Evolutionary conservation across 108 stramenopile genomes (phyloP).

Genomic region (Stephanodiscus minutulus): DNA sequence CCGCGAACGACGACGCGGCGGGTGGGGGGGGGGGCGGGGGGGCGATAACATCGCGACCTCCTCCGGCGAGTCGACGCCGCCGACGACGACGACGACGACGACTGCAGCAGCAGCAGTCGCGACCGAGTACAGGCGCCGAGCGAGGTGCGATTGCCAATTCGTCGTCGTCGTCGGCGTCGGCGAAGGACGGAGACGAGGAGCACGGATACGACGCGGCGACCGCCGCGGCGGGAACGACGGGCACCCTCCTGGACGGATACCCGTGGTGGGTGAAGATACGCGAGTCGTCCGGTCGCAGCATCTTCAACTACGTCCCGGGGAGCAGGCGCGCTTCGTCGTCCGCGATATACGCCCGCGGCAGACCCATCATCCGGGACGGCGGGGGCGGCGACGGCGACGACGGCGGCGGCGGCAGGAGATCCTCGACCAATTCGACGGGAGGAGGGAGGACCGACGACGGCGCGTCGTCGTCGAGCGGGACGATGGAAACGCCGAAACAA

Average conservation of each 20-base stretch:
- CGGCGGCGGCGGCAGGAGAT: neutral
- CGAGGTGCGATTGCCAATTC: no score
- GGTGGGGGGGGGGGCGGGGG: no score
- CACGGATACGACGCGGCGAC: no score
- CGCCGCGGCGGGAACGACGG: no score
- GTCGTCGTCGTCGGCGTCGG: neutral
- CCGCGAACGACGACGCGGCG: no score
- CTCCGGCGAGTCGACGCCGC: no score
- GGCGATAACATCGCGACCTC: no score
- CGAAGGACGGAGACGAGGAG: no score
- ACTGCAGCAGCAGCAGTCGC: no score
- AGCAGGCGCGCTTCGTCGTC: conserved; percentile 41
- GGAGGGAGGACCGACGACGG: neutral
- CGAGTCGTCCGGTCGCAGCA: conserved; percentile 32
- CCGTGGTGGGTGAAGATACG: conserved; percentile 38
- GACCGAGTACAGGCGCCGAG: no score
- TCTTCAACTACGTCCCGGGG: conserved; percentile 39
- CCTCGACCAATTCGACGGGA: neutral
- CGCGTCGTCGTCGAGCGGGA: neutral
- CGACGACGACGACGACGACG: no score
- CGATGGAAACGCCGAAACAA: neutral
- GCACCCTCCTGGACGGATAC: conserved; percentile 18
- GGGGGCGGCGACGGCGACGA: neutral
- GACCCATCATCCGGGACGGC: neutral
- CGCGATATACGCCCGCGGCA: conserved; percentile 12